Evolutionary conservation across 1,284 basidiomycete genomes (phyloP), one percentile per base, ranked within the genome.

Genomic region (Rhodotorula sp.): DNA sequence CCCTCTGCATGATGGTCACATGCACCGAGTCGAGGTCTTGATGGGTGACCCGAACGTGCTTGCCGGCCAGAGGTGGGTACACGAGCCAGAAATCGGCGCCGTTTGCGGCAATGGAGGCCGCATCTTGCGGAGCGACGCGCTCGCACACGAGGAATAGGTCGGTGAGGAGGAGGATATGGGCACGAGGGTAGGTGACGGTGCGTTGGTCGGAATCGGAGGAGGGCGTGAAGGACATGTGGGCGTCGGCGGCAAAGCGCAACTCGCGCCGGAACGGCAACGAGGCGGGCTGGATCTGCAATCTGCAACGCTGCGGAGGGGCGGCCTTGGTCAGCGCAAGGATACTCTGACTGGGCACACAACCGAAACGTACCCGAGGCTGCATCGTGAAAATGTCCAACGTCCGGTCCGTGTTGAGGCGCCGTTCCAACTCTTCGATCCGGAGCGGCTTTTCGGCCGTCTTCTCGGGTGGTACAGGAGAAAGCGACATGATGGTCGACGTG

Each of bases 331-430:
- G 34, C 7, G 34, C 7, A 5, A 34, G n/a, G 5, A 34, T 34
- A 34, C 34, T 34, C 34, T 34, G 34, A 34, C 7, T 6, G 34
- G 5, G 34, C 34, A 6, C 34, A 34, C 34, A 8, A 34, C 34
- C 8, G 5, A 8, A 3, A 82, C 84, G 70, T 77, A 92, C 94
- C 87, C 95, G 95, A 6, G 91, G 90, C 78, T 88, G 87, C 94
- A 99, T 96, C 1, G 92, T 92, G 81, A 99, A 99, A 60, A 99
- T 89, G 81, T 99, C 96, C 48, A 97, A 83, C 7, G 92, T 92
- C 46, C 87, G 85, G 59, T 90, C 87, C 0, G 92, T 90, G 65
- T 90, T 87, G 58, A 99, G 85, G 46, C 91, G 86, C 48, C 86
- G 84, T 80, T 99, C 96, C 31, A 99, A 86, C 77, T 93, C 90